Evolutionary conservation across 306 rosid genomes (phyloP), one percentile per base, ranked within the genome.

Genomic region (Psophocarpus tetragonolobus): DNA sequence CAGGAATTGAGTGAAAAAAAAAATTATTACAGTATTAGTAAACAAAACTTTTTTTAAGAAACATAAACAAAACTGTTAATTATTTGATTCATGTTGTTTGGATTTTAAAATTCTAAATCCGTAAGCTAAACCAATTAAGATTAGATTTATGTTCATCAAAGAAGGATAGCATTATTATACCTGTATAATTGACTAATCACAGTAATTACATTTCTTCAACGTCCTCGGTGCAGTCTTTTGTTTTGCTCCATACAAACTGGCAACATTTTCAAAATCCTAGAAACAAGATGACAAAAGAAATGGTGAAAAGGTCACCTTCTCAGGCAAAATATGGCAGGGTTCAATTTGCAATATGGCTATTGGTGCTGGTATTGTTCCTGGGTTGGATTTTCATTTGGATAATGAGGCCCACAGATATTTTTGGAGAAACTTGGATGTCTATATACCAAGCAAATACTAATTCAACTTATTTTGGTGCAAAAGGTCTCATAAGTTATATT

Each of bases 361-460:
- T 87, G 30, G 26, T 76, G 44, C 1, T 84, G 50, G 4, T 76
- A 12, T 51, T 92, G 71, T 82, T 87, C 39, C 6, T 85, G 80
- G 95, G 95, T 21, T 76, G 74, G 71, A 13, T 85, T 80, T 36
- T 87, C 36, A 38, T 85, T 50, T 90, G 92, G 91, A 58, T 88
- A 18, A 74, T 90, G 81, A 76, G 38, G 73, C 95, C 97, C 20
- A 88, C 91, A 35, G 51, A 77, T 67, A 82, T 85, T 10, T 92
- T 32, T 17, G 58, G 9, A 61, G 30, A 38, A 7, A 58, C 0
- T 5, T 92, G 91, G 94, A 17, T 6, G n/a, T 81, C 76, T 13
- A 42, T 13, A 3, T 38, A 84, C 68, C 18, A 1, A 81, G 71
- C 82, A 61, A 80, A 82, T 38, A 62, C 76, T 12, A 72, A 0